Base-by-base conservation (phyloP, 2,329 filamentous ascomycete genomes). In the Colletotrichum trifolii region DNA sequence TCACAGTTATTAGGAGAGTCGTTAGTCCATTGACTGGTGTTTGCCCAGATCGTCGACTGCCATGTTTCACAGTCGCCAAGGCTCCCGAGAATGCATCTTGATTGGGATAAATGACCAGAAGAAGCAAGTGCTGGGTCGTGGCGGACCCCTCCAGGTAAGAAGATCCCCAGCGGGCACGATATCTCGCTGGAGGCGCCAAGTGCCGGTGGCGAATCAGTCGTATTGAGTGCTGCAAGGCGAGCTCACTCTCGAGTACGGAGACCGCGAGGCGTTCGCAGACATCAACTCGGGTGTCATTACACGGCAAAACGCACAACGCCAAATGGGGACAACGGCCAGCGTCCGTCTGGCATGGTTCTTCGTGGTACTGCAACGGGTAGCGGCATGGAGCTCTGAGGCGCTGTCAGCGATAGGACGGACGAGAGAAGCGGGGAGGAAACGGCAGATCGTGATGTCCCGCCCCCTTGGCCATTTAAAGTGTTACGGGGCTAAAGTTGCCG, bases 1-100 rank as follows among this genome's bases (percentile, higher is more conserved):
- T 64, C 56, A 64, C 12, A 38, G 35, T 52, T 42, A 62, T 61
- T 56, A 43, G 12, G 47, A 17, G 34, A 11, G 34, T 15, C 6
- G 8, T 36, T 55, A 42, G 52, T 62, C 48, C 52, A 47, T 34
- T 34, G 46, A 13, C 42, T 34, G 40, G 15, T 35, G 40, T 38
- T 39, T 38, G 53, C 63, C 63, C 25, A 49, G 52, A 33, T n/a
- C 17, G 35, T 52, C 60, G 6, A 55, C 45, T 54, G 50, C 12
- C 48, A 60, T 54, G 60, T 60, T 54, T 64, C 55, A 49, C 15
- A n/a, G 38, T 25, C 36, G 56, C 48, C 55, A 59, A 60, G 46
- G 13, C 43, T 34, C 47, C 57, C 42, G 47, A 33, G 8, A 48
- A 52, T 34, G 50, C 35, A 55, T 36, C 25, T 12, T 50, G 15